Conservation (phyloP, 257 asterid genomes). For the Ilex aquifolium region DNA sequence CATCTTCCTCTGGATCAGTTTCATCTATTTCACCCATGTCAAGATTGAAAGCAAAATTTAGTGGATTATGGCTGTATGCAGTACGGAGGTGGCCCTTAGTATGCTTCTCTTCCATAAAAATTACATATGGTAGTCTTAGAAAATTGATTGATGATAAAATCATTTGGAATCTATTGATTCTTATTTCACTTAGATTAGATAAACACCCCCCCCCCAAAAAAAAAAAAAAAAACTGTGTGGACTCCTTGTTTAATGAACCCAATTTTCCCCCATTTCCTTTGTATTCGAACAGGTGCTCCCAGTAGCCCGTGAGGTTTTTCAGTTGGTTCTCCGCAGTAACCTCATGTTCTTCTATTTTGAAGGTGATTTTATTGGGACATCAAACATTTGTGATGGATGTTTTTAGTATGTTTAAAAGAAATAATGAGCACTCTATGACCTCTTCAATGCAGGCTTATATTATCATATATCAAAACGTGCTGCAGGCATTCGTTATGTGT, state of each 20-base stretch:
- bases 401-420: conserved; percentile 4
- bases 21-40: conserved; percentile 46
- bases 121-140: conserved; percentile 11
- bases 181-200: not conserved
- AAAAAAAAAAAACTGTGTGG: too few species aligned
- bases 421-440: conserved; percentile 4
- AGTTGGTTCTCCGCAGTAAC: conserved; percentile 78
- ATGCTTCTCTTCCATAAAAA: conserved; percentile 41
- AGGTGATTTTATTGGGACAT: conserved; percentile 41
- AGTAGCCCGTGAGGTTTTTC: conserved; percentile 64
- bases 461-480: conserved; percentile 92
- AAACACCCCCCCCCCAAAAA: not conserved
- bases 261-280: too few species aligned
- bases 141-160: conserved; percentile 1
- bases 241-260: too few species aligned
- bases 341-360: conserved; percentile 99
- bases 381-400: conserved; percentile 11
- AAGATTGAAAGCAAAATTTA: conserved; percentile 57
- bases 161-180: conserved; percentile 10
- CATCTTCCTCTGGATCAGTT: conserved; percentile 31
- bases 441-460: conserved; percentile 60
- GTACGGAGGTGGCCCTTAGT: conserved; percentile 96
- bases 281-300: conserved; percentile 53
- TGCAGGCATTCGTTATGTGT: conserved; percentile 84
- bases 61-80: conserved; percentile 49